Percentiles rank a stretch among this genome's conserved stretches.
Conservation (phyloP, 306 rosid species). For the cucumber (Cucumis sativus) region DNA sequence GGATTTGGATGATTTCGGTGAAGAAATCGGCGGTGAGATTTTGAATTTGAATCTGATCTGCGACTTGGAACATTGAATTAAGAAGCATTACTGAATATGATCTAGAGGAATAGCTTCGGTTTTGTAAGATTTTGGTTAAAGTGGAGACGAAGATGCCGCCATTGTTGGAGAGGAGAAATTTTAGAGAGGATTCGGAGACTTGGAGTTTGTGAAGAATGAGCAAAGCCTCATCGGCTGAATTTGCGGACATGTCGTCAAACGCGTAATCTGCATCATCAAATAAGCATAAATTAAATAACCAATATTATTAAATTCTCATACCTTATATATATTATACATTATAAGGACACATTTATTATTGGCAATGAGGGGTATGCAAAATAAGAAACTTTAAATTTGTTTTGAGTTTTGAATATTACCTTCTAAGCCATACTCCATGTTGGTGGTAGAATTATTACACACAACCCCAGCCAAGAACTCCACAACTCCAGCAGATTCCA, state of each 20-base stretch:
- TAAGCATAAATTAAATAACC: background rate
- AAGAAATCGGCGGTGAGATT: slow-evolving; percentile 33
- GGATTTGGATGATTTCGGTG: slow-evolving; percentile 9
- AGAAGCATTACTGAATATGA: slow-evolving; percentile 24
- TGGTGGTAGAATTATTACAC: slow-evolving; percentile 26
- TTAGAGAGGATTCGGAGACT: background rate
- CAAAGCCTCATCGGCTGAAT: background rate
- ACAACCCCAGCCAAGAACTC: slow-evolving; percentile 4
- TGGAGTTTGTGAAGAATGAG: background rate
- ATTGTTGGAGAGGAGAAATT: background rate
- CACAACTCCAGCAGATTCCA: slow-evolving; percentile 27
- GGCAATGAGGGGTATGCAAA: no score
- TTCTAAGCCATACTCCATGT: background rate
- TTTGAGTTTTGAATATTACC: background rate
- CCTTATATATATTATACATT: background rate
- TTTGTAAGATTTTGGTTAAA: slow-evolving; percentile 31
- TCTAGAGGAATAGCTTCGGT: slow-evolving; percentile 12
- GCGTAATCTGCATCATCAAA: slow-evolving; percentile 1
- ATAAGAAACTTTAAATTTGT: no score
- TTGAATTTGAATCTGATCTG: slow-evolving; percentile 2
- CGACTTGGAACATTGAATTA: slow-evolving; percentile 18
- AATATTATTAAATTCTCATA: no score
- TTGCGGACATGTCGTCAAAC: background rate
- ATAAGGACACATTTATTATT: background rate
- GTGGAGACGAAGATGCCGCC: slow-evolving; percentile 17